phyloP scores from a whole-genome alignment of 2,329 filamentous ascomycete species.

The Hortaea sp. region DNA sequence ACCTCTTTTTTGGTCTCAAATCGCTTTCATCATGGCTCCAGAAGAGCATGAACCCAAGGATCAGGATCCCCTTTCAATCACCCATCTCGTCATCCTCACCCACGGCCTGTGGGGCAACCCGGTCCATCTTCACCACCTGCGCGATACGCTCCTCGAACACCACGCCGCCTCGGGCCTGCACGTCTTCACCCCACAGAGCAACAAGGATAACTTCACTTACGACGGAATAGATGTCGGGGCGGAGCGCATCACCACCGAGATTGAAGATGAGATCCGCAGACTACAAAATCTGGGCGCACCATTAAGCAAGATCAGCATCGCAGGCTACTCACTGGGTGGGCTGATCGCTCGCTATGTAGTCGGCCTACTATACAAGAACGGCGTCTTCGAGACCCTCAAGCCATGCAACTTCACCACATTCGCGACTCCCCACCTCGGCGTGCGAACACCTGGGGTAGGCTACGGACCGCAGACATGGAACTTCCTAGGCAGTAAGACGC shows the following conservation, averaged over 20 bases:
- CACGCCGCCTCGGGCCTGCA: conserved; percentile 55
- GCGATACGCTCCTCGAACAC: conserved; percentile 52
- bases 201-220: conserved; percentile 59
- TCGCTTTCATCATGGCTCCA: not conserved
- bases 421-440: conserved; percentile 62
- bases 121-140: conserved; percentile 58
- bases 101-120: conserved; percentile 77
- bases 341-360: conserved; percentile 78
- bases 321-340: conserved; percentile 85
- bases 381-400: conserved; percentile 66
- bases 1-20: too few relatives aligned
- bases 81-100: conserved; percentile 68
- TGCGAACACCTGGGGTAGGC: conserved; percentile 35
- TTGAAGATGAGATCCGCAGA: conserved; percentile 56
- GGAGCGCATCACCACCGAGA: conserved; percentile 53
- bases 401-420: conserved; percentile 94
- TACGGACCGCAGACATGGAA: conserved; percentile 50
- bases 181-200: conserved; percentile 62
- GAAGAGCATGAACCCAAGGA: not conserved
- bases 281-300: not conserved
- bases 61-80: conserved; percentile 6
- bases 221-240: conserved; percentile 61
- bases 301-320: conserved; percentile 60
- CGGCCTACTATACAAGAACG: conserved; percentile 64
- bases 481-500: conserved; percentile 65